These are phyloP conservation scores for Heterobasidion occidentale DNA, from an alignment of 1,284 basidiomycete species.

Conservation along the genomic window DNA sequence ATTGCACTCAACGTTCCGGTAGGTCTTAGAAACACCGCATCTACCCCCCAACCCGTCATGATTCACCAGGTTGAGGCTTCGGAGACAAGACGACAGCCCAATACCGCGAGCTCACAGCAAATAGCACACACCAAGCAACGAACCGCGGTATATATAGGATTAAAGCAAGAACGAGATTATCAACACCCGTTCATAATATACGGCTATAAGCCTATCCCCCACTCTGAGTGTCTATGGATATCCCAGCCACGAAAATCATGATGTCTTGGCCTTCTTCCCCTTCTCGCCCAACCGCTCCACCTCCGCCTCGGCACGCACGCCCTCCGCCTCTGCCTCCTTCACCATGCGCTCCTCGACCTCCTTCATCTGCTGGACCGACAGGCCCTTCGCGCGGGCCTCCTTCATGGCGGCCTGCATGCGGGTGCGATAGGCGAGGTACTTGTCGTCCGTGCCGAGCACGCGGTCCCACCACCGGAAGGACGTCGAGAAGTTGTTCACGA, in stretches of 20 bases:
- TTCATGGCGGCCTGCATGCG: conserved; percentile 48
- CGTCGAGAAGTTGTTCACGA: conserved; percentile 86
- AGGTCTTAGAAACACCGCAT: too few relatives aligned
- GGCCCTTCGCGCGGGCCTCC: conserved; percentile 34
- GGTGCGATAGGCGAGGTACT: conserved; percentile 73
- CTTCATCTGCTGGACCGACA: conserved; percentile 42
- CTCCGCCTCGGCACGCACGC: conserved; percentile 60
- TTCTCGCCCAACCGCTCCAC: conserved; percentile 30
- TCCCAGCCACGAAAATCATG: neutral
- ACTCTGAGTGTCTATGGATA: neutral
- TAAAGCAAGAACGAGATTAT: neutral
- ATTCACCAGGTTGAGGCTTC: too few relatives aligned
- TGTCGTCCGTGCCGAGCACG: conserved; percentile 79
- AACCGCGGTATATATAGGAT: too few relatives aligned
- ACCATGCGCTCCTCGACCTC: conserved; percentile 52
- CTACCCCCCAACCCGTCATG: too few relatives aligned
- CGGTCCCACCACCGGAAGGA: conserved; percentile 92
- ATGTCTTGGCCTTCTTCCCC: conserved; percentile 16
- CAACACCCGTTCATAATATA: neutral
- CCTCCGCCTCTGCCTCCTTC: conserved; percentile 64
- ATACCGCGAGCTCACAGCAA: too few relatives aligned
- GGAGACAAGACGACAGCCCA: too few relatives aligned
- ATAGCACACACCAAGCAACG: too few relatives aligned
- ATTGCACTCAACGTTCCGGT: too few relatives aligned
- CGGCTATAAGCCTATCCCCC: too few relatives aligned